A percentile compares a stretch with the other conserved stretches of the same genome.
Evolutionary conservation across 495 filamentous ascomycete genomes (phyloP).

Genomic region (Hypomontagnella monticulosa): DNA sequence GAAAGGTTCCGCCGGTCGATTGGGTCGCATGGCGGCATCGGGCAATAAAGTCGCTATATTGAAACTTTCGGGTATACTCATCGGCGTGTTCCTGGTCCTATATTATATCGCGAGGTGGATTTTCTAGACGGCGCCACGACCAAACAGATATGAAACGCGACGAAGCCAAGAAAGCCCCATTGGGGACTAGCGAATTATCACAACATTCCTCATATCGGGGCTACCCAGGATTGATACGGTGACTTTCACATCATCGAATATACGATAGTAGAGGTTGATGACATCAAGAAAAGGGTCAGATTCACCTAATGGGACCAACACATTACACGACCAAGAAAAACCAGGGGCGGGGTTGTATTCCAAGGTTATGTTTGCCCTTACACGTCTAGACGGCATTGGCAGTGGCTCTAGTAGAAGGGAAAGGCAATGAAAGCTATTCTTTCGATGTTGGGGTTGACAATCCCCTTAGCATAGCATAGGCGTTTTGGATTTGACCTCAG

Average conservation of each 20-base stretch:
- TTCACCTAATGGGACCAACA: background rate
- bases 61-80: constrained; percentile 85
- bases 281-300: background rate
- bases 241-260: background rate
- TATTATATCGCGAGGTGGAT: constrained; percentile 78
- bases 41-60: constrained; percentile 92
- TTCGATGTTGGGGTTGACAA: constrained; percentile 12
- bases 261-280: background rate
- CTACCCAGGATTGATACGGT: background rate
- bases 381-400: constrained; percentile 8
- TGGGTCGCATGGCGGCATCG: constrained; percentile 89
- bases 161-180: background rate
- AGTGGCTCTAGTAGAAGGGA: constrained; percentile 5
- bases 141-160: background rate
- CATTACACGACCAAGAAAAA: background rate
- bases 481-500: constrained; percentile 29
- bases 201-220: background rate
- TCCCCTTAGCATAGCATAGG: constrained; percentile 37
- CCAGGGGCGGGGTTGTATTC: background rate
- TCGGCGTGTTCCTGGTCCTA: constrained; percentile 75
- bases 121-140: constrained; percentile 54
- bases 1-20: constrained; percentile 84
- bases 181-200: background rate
- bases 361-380: constrained; percentile 1
- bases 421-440: background rate